These are phyloP conservation scores for Vigna nakashimae DNA, from an alignment of 306 rosid genomes.

Conservation along the genomic window DNA sequence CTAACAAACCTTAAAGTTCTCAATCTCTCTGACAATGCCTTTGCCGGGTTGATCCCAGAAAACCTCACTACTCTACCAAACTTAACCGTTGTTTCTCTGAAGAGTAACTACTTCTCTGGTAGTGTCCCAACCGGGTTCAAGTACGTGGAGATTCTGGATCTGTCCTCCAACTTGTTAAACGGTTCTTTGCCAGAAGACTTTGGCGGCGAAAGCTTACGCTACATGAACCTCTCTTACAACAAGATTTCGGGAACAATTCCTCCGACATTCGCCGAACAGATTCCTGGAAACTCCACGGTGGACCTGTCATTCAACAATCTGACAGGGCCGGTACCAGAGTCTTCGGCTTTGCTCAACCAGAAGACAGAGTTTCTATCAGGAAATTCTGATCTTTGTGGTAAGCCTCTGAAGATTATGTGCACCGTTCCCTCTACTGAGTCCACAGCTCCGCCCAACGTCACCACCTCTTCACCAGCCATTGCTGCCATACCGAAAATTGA, in stretches of 20 bases:
- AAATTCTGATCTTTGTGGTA: constrained; percentile 83
- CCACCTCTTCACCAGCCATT: constrained; percentile 81
- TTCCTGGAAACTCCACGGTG: constrained; percentile 64
- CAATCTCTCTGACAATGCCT: constrained; percentile 85
- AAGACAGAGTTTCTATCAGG: constrained; percentile 65
- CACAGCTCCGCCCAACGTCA: constrained; percentile 60
- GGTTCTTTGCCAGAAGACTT: constrained; percentile 74
- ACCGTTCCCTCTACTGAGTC: constrained; percentile 77
- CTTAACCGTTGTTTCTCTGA: constrained; percentile 68
- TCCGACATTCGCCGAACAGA: constrained; percentile 47
- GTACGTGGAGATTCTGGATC: constrained; percentile 69
- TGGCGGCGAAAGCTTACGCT: constrained; percentile 60
- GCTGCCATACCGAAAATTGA: constrained; percentile 88
- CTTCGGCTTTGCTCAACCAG: constrained; percentile 60
- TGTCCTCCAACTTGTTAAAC: constrained; percentile 81
- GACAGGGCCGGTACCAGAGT: constrained; percentile 72
- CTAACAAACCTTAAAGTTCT: constrained; percentile 66
- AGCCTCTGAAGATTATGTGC: constrained; percentile 77
- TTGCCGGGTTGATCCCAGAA: constrained; percentile 73
- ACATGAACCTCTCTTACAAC: constrained; percentile 82
- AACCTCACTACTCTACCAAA: constrained; percentile 61
- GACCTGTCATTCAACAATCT: constrained; percentile 92
- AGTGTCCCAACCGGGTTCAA: constrained; percentile 60
- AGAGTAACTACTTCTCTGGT: constrained; percentile 78
- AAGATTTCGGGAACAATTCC: constrained; percentile 83